phyloP scores from a whole-genome alignment of 2,329 filamentous ascomycete genomes.

The Incumbomyces lentus region DNA sequence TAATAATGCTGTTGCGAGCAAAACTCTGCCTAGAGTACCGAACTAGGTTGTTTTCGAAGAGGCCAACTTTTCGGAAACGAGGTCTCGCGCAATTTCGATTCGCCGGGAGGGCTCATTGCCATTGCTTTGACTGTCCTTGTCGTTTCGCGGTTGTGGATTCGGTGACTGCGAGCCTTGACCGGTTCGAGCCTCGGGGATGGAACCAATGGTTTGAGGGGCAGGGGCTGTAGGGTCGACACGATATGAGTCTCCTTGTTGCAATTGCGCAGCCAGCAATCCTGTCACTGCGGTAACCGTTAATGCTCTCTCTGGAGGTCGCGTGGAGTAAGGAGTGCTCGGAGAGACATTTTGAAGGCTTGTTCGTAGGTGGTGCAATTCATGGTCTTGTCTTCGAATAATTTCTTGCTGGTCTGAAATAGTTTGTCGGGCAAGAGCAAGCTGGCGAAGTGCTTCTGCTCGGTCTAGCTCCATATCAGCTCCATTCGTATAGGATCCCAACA shows the following conservation, averaged over 20 bases:
- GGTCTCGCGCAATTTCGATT: conserved; percentile 6
- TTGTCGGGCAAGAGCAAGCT: conserved; percentile 7
- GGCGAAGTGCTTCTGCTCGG: conserved; percentile 1
- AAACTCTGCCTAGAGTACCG: background rate
- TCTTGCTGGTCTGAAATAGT: conserved; percentile 10
- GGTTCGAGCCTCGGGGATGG: background rate
- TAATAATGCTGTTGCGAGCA: background rate
- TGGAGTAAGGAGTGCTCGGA: background rate
- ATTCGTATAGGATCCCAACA: conserved; percentile 2
- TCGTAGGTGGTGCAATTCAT: conserved; percentile 1
- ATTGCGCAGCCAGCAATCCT: background rate
- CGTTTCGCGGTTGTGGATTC: background rate
- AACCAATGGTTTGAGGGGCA: background rate
- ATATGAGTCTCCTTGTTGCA: background rate
- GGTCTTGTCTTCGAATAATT: conserved; percentile 4
- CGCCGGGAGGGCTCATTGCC: conserved; percentile 3
- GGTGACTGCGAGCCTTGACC: background rate
- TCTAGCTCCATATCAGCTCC: background rate
- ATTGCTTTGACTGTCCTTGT: background rate
- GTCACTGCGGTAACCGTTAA: background rate
- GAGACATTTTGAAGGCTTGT: background rate
- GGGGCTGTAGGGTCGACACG: background rate
- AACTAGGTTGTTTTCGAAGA: background rate
- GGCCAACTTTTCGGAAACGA: conserved; percentile 1
- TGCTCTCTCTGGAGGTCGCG: background rate